Base-by-base conservation (phyloP, 768 basidiomycete genomes). In the Gymnopilus dilepis region DNA sequence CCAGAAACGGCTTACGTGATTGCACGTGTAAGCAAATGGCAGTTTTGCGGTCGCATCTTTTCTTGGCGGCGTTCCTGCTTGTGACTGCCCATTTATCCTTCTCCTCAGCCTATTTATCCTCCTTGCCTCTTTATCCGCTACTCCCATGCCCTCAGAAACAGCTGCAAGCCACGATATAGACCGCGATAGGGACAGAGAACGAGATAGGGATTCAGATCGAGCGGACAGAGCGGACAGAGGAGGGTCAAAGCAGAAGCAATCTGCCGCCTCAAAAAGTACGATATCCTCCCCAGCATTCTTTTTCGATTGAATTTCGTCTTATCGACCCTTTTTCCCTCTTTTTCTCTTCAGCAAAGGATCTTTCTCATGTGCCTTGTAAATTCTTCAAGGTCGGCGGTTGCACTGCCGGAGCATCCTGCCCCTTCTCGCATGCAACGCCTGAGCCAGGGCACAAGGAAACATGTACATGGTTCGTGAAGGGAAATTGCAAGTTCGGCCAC, bases 331-430 rank as follows among this genome's bases (percentile, higher is more conserved):
- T 52, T 13, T 61, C 51, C 34, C 56, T 56, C 28, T 31, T 40
- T 45, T 55, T 40, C 56, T 52, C 28, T 37, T 7, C 72, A 90
- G 90, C 88, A 52, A 94, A 94, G 74, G 93, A 95, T 73, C 84
- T 98, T 58, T 93, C 92, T 2, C 95, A 97, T 82, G 97, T 99
- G 13, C 96, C 96, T 1, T 99, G 97, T 81, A 93, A 97, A 78
- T 98, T 98, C 85, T 97, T 88, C 86, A 93, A 91, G 72, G 91
- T 93, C 65, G 94, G 95, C 33, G 90, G 88, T 12, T 99, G 96
- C 76, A 97, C 95, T 4, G 96, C 96, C 9, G 96, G 96, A 33
- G 80, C 92, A 3, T 90, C 92, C 2, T 99, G 97, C 74, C 94
- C 94, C n/a, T 99, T 99, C 84, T 95, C 95, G 28, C 97, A 99